These are phyloP conservation scores for Clitopilus passeckerianus DNA, from an alignment of 768 basidiomycete species.

Conservation along the genomic window DNA sequence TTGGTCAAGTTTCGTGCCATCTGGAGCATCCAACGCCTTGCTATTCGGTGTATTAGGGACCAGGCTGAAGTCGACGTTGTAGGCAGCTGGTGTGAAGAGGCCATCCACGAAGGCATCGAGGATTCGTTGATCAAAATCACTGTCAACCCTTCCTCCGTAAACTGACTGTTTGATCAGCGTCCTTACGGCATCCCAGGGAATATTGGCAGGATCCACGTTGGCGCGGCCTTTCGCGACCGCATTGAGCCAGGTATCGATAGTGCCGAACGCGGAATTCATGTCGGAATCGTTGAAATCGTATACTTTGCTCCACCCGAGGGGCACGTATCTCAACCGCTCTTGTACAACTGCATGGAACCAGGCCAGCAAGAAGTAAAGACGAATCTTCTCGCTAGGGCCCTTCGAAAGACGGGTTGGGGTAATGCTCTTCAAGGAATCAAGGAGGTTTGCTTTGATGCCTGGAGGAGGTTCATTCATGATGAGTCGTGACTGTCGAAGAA, in stretches of 20 bases:
- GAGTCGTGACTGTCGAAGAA: slow-evolving; percentile 91
- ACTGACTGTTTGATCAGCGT: slow-evolving; percentile 94
- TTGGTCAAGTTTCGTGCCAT: slow-evolving; percentile 89
- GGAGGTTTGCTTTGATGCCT: slow-evolving; percentile 92
- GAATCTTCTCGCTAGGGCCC: slow-evolving; percentile 90
- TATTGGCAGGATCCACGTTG: slow-evolving; percentile 86
- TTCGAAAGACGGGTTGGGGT: slow-evolving; percentile 64
- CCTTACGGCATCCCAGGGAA: slow-evolving; percentile 95
- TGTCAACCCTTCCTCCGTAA: slow-evolving; percentile 92
- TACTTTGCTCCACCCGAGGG: slow-evolving; percentile 92
- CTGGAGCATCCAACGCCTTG: slow-evolving; percentile 67
- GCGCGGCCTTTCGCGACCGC: slow-evolving; percentile 79
- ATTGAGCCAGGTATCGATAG: slow-evolving; percentile 89
- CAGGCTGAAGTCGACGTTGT: slow-evolving; percentile 90
- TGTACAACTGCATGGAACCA: slow-evolving; percentile 99
- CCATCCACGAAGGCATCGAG: slow-evolving; percentile 91
- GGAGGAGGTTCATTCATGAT: slow-evolving; percentile 99
- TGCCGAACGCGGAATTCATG: slow-evolving; percentile 86
- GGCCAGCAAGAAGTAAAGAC: slow-evolving; percentile 92
- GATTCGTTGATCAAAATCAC: slow-evolving; percentile 90
- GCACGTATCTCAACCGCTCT: slow-evolving; percentile 93
- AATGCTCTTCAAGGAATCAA: slow-evolving; percentile 83
- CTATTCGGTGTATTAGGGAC: slow-evolving; percentile 60
- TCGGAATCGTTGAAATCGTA: slow-evolving; percentile 99
- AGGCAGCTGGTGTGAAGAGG: slow-evolving; percentile 83